These are phyloP conservation scores for Acorus calamus DNA, from an alignment of 106 monocot genomes.

Conservation along the genomic window DNA sequence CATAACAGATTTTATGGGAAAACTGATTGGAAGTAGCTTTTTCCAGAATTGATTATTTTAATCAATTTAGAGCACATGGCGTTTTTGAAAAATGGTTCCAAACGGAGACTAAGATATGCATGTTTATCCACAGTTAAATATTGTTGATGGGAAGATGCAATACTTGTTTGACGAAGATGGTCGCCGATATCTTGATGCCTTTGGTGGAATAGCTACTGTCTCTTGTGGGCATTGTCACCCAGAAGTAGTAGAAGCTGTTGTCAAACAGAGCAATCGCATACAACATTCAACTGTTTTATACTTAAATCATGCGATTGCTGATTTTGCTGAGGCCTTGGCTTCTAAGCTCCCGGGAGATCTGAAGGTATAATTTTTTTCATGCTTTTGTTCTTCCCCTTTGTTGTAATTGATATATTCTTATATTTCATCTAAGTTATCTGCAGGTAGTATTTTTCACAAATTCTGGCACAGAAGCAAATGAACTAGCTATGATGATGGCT, in stretches of 20 bases:
- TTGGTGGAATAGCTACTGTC: slow-evolving; percentile 89
- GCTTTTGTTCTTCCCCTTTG: neutral
- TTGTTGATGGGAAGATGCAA: slow-evolving; percentile 91
- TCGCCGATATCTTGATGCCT: slow-evolving; percentile 74
- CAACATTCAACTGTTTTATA: slow-evolving; percentile 90
- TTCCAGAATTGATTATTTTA: too few relatives aligned
- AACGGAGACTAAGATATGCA: too few relatives aligned
- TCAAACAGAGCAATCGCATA: slow-evolving; percentile 54
- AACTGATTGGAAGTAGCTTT: too few relatives aligned
- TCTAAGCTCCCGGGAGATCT: slow-evolving; percentile 81
- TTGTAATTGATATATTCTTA: neutral
- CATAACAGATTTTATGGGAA: too few relatives aligned
- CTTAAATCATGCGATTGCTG: slow-evolving; percentile 73
- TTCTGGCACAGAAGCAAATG: slow-evolving; percentile 95
- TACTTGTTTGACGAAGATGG: slow-evolving; percentile 92
- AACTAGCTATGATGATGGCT: slow-evolving; percentile 87
- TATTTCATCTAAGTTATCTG: neutral
- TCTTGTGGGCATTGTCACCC: slow-evolving; percentile 94
- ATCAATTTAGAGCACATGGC: too few relatives aligned
- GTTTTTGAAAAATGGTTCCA: too few relatives aligned
- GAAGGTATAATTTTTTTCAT: slow-evolving; percentile 25
- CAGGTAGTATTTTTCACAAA: slow-evolving; percentile 97
- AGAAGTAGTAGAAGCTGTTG: slow-evolving; percentile 55
- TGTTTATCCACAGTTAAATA: slow-evolving; percentile 48
- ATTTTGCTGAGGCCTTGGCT: slow-evolving; percentile 86